Base-by-base conservation (phyloP, 139 green algal genomes). In the Micractinium sp. region DNA sequence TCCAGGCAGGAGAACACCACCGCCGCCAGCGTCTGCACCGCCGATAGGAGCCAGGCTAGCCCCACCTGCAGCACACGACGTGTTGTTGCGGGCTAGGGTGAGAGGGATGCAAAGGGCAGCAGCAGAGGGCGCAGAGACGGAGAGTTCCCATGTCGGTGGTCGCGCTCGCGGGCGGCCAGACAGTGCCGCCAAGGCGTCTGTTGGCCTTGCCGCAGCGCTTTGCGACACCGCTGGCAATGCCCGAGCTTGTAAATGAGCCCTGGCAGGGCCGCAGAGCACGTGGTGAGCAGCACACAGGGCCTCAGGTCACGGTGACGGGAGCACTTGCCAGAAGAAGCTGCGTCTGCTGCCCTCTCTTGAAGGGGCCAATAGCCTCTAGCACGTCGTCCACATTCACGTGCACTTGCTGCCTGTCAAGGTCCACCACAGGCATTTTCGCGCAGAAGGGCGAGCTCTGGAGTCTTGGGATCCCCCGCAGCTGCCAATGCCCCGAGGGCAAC, bases 361-460 rank as follows among this genome's bases (percentile, higher is more conserved):
- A 93, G 82, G 92, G 90, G 66, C 90, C 90, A 14, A 91, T 47
- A 31, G 36, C 31, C 39, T 82, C 67, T 31, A 94, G 67, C 1
- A 88, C 92, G 4, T 89, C 87, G 36, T 94, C 92, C 29, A 92
- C 81, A 27, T 94, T 90, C 29, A 92, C 76, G 75, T 35, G 12
- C 69, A 7, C 41, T 61, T 56, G 39, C 23, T 25, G 39, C 2
- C 38, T 73, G 29, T 88, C 71, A 22, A 88, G 33, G 29, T 82
- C 71, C 20, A 82, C 53, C 0, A 82, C 85, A 12, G 85, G 85
- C 85, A 88, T 88, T 71, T 27, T 71, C 2, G 60, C n/a, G n/a
- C n/a, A n/a, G n/a, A n/a, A n/a, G 47, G 47, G 47, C 47, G 47
- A 56, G 47, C 47, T 56, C 47, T 5, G 9, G 9, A 56, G 47